phyloP scores from a whole-genome alignment of 768 basidiomycete genomes.

The Russula ochroleuca region DNA sequence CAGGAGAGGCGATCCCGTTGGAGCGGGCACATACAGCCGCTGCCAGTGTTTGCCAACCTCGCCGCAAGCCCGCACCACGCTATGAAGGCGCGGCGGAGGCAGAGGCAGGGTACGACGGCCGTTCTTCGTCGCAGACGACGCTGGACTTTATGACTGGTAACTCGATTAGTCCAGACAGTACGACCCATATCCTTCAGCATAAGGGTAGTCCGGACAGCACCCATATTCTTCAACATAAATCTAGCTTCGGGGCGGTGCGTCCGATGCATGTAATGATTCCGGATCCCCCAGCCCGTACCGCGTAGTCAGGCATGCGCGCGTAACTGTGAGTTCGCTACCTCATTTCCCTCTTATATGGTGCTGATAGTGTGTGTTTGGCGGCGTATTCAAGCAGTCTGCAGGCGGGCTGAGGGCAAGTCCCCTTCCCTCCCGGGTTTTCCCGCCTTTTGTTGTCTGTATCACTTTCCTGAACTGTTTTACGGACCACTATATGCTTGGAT shows the following conservation, averaged over 20 bases:
- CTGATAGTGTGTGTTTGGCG: background rate
- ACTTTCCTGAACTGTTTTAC: background rate
- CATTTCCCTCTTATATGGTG: background rate
- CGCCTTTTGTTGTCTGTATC: background rate
- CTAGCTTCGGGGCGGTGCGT: constrained; percentile 33
- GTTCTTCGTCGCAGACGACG: constrained; percentile 29
- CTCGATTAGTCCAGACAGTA: background rate
- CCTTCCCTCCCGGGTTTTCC: background rate
- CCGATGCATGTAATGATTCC: constrained; percentile 33
- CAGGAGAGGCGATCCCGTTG: constrained; percentile 16
- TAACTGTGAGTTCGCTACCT: background rate
- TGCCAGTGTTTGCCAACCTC: background rate
- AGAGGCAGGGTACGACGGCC: background rate
- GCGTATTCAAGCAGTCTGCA: constrained; percentile 20
- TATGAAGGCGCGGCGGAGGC: constrained; percentile 8
- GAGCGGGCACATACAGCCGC: constrained; percentile 15
- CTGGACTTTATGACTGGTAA: constrained; percentile 22
- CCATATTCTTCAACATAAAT: constrained; percentile 32
- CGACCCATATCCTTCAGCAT: constrained; percentile 29
- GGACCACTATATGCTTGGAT: background rate
- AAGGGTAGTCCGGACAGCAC: constrained; percentile 19
- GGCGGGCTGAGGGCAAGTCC: constrained; percentile 18
- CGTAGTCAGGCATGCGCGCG: background rate
- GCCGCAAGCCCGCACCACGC: constrained; percentile 27
- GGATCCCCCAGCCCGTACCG: constrained; percentile 30